Conservation (phyloP, 805 yeast species). For the Yamadazyma scolyti region DNA sequence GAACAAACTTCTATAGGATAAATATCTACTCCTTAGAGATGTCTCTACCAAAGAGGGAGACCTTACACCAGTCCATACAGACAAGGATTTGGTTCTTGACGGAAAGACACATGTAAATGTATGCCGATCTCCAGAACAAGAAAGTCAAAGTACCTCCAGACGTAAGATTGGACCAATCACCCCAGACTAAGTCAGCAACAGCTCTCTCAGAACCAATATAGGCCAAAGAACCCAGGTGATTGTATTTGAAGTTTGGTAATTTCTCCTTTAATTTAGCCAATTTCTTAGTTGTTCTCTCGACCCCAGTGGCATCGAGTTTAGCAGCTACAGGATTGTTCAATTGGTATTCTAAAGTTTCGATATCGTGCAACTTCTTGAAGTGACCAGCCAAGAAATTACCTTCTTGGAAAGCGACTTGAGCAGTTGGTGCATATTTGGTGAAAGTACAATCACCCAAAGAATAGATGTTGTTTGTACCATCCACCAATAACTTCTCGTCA, state of each 20-base stretch:
- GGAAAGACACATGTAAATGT: slow-evolving; percentile 87
- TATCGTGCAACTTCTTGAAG: slow-evolving; percentile 60
- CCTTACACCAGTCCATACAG: slow-evolving; percentile 84
- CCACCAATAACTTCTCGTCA: slow-evolving; percentile 75
- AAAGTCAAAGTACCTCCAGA: slow-evolving; percentile 85
- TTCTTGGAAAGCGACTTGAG: slow-evolving; percentile 96
- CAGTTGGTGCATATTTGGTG: slow-evolving; percentile 91
- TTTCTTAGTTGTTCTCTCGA: slow-evolving; percentile 45
- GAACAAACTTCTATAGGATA: too few relatives aligned
- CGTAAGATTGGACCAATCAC: slow-evolving; percentile 73
- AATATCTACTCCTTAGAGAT: slow-evolving; percentile 80
- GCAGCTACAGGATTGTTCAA: slow-evolving; percentile 37
- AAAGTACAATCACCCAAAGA: slow-evolving; percentile 95
- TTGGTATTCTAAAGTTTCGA: slow-evolving; percentile 53
- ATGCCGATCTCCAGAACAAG: slow-evolving; percentile 93
- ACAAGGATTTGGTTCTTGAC: slow-evolving; percentile 86
- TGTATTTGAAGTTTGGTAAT: slow-evolving; percentile 67
- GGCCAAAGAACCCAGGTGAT: slow-evolving; percentile 90
- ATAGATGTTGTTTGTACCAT: slow-evolving; percentile 79
- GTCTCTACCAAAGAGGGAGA: slow-evolving; percentile 88
- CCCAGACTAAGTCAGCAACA: slow-evolving; percentile 83
- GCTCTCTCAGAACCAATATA: slow-evolving; percentile 93
- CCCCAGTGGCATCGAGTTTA: slow-evolving; percentile 34
- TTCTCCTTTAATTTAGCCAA: slow-evolving; percentile 39
- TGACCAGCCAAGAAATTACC: slow-evolving; percentile 76